phyloP scores from a whole-genome alignment of 352 stramenopile species.

The Phytophthora idaei region DNA sequence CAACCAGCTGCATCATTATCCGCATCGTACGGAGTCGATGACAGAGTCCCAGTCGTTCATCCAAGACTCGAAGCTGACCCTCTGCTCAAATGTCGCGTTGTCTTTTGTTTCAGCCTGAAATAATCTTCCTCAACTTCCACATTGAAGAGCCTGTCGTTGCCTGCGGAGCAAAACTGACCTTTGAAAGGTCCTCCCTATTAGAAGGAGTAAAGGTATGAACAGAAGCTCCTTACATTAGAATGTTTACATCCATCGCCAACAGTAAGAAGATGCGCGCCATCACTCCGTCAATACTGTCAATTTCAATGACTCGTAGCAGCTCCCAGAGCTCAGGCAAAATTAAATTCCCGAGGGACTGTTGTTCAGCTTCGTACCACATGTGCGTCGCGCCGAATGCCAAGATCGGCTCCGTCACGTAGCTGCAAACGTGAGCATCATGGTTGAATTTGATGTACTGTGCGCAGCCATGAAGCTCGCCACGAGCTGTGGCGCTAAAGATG shows the following conservation, averaged over 20 bases:
- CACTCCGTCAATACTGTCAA: not conserved
- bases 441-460: slow-evolving; percentile 6
- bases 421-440: slow-evolving; percentile 18
- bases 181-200: too few species aligned
- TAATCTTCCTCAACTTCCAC: too few species aligned
- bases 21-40: too few species aligned
- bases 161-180: too few species aligned
- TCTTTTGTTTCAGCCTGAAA: too few species aligned
- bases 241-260: slow-evolving; percentile 2
- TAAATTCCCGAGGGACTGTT: not conserved
- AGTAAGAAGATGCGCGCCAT: slow-evolving; percentile 4
- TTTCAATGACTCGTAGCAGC: not conserved
- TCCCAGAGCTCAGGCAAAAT: not conserved
- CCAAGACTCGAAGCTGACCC: too few species aligned
- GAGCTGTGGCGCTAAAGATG: slow-evolving; percentile 8
- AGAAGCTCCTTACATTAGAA: too few species aligned
- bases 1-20: too few species aligned
- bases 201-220: too few species aligned
- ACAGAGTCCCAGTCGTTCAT: too few species aligned
- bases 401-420: slow-evolving; percentile 35
- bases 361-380: slow-evolving; percentile 24
- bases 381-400: slow-evolving; percentile 35
- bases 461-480: slow-evolving; percentile 37
- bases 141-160: too few species aligned
- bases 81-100: too few species aligned